phyloP scores from a whole-genome alignment of 768 basidiomycete genomes.

The Mycena belliarum region DNA sequence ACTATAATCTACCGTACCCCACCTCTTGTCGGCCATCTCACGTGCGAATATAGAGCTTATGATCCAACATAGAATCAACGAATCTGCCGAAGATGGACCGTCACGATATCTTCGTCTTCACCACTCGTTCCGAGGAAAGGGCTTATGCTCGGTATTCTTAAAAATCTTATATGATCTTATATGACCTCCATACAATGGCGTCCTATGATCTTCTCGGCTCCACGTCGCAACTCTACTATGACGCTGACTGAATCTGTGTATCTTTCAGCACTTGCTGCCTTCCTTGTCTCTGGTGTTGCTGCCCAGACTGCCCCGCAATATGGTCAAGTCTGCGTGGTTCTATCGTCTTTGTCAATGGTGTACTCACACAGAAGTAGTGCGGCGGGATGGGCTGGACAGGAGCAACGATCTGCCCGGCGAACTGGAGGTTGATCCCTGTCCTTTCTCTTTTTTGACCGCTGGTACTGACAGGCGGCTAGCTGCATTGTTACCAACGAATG shows the following conservation, averaged over 20 bases:
- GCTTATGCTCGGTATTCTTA: constrained; percentile 18
- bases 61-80: neutral
- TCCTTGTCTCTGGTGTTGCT: constrained; percentile 1
- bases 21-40: constrained; percentile 6
- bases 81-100: constrained; percentile 20
- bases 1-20: neutral
- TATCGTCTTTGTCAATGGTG: neutral
- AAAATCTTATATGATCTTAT: too few species aligned
- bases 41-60: constrained; percentile 14
- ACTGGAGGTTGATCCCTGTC: neutral
- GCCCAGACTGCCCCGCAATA: constrained; percentile 17
- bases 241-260: constrained; percentile 5
- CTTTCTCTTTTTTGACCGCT: neutral
- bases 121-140: constrained; percentile 17
- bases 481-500: constrained; percentile 6
- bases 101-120: neutral
- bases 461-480: too few species aligned
- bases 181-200: neutral
- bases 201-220: neutral
- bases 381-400: constrained; percentile 19
- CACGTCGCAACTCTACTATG: neutral
- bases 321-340: constrained; percentile 16
- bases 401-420: constrained; percentile 12
- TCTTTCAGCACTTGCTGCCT: constrained; percentile 4
- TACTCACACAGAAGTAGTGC: constrained; percentile 2